Evolutionary conservation across 2,329 filamentous ascomycete genomes (phyloP), one percentile per base, ranked within the genome.

Genomic region (Colletotrichum destructivum): DNA sequence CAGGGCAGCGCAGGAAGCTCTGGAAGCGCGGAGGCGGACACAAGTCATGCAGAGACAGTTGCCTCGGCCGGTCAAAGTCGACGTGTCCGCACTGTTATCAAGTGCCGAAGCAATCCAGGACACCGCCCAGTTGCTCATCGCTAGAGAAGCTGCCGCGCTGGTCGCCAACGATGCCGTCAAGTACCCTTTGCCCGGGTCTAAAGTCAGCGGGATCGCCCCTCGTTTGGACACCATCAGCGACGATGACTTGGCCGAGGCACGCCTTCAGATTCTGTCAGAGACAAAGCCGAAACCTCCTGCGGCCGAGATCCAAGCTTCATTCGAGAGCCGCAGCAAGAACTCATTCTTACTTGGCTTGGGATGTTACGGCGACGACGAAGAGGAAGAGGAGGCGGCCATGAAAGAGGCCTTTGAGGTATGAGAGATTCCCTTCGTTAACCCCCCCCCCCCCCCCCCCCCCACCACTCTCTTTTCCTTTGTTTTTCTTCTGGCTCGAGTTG

Each of bases 21-120:
- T 91, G 15, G 95, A 98, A 76, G 93, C 94, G 78, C 92, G 90
- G 80, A 89, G 95, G 62, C 92, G 96, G 77, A 97, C 94, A 1
- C 95, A 97, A 78, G 95, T 97, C n/a, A 91, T 98, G 81, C 96
- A 98, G 82, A 91, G 89, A 75, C 90, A 89, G 4, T 85, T 99
- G 15, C 96, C 96, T 9, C 89, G 96, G 55, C 95, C 96, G 1
- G 87, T 88, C 1, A 83, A 88, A 2, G 86, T 98, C 16, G 92
- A 98, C 79, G 82, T 96, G 26, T 85, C 91, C 62, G 86, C 87
- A 1, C 83, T 98, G 75, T 79, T 95, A 42, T 54, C 69, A 2
- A 87, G 86, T 42, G 93, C 92, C 0, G 86, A 88, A 2, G 81
- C 86, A 15, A 82, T 92, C 5, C 78, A 86, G 2, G 90, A 95